Conservation (phyloP, 73 alveolate species). For the Paraurostyla sp. region DNA sequence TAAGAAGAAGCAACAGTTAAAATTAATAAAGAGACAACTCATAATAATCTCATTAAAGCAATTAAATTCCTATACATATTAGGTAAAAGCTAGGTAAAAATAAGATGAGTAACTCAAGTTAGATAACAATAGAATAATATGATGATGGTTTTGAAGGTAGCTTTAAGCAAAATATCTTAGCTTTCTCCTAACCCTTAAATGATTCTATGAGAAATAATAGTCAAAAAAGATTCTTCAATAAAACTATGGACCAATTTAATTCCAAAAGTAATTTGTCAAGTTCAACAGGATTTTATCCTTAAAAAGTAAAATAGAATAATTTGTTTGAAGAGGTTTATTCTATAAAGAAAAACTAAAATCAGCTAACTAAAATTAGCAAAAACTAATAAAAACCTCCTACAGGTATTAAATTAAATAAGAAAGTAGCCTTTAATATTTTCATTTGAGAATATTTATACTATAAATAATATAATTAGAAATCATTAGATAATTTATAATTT, state of each 20-base stretch:
- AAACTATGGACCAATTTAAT: background rate
- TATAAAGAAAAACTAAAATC: background rate
- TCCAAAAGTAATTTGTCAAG: background rate
- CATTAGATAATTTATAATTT: no score
- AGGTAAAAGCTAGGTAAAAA: background rate
- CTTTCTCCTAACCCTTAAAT: background rate
- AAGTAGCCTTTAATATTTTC: no score
- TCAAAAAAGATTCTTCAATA: background rate
- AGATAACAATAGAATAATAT: background rate
- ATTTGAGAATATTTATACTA: no score
- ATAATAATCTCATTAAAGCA: background rate
- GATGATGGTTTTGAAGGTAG: background rate
- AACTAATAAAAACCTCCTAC: background rate
- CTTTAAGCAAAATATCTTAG: background rate
- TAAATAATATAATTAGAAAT: no score
- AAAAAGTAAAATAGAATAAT: constrained; percentile 2
- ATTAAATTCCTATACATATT: no score
- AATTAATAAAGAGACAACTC: background rate
- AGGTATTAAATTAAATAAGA: background rate
- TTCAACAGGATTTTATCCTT: background rate
- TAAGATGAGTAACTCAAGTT: background rate
- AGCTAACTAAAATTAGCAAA: background rate
- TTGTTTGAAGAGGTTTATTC: background rate
- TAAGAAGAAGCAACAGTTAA: background rate
- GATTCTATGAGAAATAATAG: background rate